phyloP scores from a whole-genome alignment of 2,329 filamentous ascomycete species.

The Emydomyces testavorans region DNA sequence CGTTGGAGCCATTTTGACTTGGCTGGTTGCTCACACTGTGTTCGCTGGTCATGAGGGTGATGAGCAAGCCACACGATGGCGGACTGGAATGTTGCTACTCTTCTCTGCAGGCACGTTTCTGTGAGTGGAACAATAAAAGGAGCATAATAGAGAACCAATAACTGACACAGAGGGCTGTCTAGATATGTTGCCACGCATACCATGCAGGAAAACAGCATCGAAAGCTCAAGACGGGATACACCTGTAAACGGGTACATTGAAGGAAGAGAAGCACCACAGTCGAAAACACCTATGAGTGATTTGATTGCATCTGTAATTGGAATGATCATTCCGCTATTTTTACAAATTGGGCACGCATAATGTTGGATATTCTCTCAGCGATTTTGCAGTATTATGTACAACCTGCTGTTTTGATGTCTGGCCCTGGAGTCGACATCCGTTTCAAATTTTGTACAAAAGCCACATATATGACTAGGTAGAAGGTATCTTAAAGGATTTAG shows the following conservation, averaged over 20 bases:
- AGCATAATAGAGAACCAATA: background rate
- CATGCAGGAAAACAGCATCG: constrained; percentile 62
- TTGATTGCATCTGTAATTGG: constrained; percentile 37
- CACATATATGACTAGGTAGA: no score
- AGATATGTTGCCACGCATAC: constrained; percentile 98
- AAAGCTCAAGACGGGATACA: constrained; percentile 24
- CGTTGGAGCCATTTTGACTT: constrained; percentile 71
- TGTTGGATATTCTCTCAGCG: background rate
- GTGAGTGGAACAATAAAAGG: constrained; percentile 44
- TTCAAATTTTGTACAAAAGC: no score
- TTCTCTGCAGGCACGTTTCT: constrained; percentile 94
- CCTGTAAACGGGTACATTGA: constrained; percentile 36
- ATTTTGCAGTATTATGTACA: background rate
- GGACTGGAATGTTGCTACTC: constrained; percentile 83
- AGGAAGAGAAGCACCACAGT: constrained; percentile 26
- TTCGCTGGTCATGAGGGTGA: constrained; percentile 43
- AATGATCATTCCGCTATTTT: constrained; percentile 38
- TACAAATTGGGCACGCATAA: constrained; percentile 37
- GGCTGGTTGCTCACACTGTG: constrained; percentile 62
- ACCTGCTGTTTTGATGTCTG: no score
- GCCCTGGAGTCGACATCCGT: background rate
- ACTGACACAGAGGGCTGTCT: background rate
- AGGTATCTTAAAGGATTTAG: no score
- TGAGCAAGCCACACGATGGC: constrained; percentile 60
- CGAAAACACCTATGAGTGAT: constrained; percentile 36